Percentiles rank a stretch among this genome's conserved stretches.
phyloP scores from a whole-genome alignment of 2,329 filamentous ascomycete genomes.

The Talaromyces rugulosus region DNA sequence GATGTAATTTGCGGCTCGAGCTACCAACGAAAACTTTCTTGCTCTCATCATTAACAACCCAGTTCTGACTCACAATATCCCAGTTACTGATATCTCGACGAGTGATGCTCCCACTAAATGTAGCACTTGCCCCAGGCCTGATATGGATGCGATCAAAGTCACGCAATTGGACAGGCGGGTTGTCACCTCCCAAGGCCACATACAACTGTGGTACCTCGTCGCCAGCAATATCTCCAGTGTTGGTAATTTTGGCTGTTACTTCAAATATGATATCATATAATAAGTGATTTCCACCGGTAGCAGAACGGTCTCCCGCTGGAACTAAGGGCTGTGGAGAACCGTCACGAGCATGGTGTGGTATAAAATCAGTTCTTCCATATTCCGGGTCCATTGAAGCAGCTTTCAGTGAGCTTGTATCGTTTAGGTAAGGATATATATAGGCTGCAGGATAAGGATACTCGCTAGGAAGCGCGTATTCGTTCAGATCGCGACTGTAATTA shows the following conservation, averaged over 20 bases:
- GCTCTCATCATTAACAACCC: constrained; percentile 59
- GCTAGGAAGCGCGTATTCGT: constrained; percentile 54
- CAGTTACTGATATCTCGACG: constrained; percentile 83
- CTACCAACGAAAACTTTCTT: constrained; percentile 61
- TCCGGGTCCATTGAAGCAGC: constrained; percentile 50
- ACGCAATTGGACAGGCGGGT: constrained; percentile 64
- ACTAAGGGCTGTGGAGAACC: constrained; percentile 53
- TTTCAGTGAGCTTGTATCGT: constrained; percentile 56
- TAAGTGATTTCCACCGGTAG: constrained; percentile 55
- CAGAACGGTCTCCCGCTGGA: constrained; percentile 55
- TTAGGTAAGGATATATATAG: constrained; percentile 64
- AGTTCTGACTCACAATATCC: constrained; percentile 74
- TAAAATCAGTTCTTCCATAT: constrained; percentile 50
- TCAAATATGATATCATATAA: constrained; percentile 49
- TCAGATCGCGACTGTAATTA: constrained; percentile 35
- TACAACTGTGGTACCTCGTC: constrained; percentile 60
- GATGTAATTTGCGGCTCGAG: constrained; percentile 54
- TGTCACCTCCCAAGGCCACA: constrained; percentile 72
- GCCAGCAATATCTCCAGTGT: constrained; percentile 46
- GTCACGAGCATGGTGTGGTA: constrained; percentile 49
- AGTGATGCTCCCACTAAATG: constrained; percentile 66
- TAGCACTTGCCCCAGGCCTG: constrained; percentile 59
- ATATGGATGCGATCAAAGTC: constrained; percentile 77
- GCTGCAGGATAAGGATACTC: constrained; percentile 46
- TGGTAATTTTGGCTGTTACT: constrained; percentile 48